These are phyloP conservation scores for Drechslerella dactyloides DNA, from an alignment of 2,329 filamentous ascomycete genomes.

Conservation along the genomic window DNA sequence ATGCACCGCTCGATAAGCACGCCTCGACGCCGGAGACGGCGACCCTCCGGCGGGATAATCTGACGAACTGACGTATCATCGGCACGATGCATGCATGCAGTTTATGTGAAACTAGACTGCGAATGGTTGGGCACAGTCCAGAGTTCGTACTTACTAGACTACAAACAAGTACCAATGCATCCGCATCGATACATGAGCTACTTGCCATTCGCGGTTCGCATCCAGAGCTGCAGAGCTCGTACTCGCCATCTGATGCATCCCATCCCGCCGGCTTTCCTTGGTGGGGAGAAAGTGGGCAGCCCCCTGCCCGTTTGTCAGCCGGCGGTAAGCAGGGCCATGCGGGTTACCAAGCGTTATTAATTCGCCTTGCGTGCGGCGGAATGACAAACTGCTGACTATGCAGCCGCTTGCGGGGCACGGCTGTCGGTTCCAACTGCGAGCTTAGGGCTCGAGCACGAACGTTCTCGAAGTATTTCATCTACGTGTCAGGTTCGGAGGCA, in stretches of 20 bases:
- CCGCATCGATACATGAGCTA: background rate
- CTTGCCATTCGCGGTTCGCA: too few relatives aligned
- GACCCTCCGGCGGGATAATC: too few relatives aligned
- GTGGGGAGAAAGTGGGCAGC: background rate
- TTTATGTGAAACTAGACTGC: background rate
- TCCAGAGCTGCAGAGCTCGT: too few relatives aligned
- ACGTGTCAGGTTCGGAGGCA: too few relatives aligned
- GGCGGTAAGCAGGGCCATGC: slow-evolving; percentile 30
- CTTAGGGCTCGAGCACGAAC: too few relatives aligned
- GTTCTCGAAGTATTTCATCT: too few relatives aligned
- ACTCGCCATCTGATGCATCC: too few relatives aligned
- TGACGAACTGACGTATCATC: too few relatives aligned
- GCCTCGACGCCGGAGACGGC: too few relatives aligned
- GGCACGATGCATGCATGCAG: background rate
- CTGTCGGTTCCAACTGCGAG: background rate
- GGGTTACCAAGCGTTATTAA: slow-evolving; percentile 48
- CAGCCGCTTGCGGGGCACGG: slow-evolving; percentile 3
- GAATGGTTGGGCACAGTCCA: too few relatives aligned
- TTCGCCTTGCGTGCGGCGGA: slow-evolving; percentile 10
- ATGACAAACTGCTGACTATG: slow-evolving; percentile 49
- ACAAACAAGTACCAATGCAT: background rate
- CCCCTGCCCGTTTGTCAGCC: slow-evolving; percentile 46
- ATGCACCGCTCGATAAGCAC: too few relatives aligned
- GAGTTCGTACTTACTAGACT: too few relatives aligned
- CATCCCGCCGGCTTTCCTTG: background rate